phyloP scores from a whole-genome alignment of 805 yeast species.

The Lipomyces sp. region DNA sequence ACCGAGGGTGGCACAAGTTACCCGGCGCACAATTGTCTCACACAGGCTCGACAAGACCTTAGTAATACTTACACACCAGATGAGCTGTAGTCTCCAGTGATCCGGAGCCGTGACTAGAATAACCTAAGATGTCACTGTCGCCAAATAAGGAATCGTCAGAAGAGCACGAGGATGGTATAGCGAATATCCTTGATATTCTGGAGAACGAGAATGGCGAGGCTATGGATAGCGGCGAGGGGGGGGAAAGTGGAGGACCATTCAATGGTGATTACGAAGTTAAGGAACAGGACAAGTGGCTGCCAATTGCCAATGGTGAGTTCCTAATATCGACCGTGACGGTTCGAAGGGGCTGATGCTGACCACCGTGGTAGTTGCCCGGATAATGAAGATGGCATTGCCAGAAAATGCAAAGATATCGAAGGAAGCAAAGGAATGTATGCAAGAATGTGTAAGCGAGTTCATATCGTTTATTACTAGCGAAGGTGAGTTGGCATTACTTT shows the following conservation, averaged over 20 bases:
- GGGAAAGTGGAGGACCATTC: constrained; percentile 21
- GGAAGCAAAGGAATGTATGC: constrained; percentile 79
- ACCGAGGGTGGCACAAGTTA: too few relatives aligned
- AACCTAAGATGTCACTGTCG: constrained; percentile 23
- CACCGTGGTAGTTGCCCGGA: constrained; percentile 57
- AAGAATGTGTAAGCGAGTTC: constrained; percentile 71
- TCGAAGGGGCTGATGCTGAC: background rate
- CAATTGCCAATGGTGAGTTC: constrained; percentile 58
- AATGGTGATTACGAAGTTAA: constrained; percentile 55
- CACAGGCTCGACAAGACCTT: too few relatives aligned
- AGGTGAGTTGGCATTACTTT: constrained; percentile 31
- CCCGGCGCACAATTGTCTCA: too few relatives aligned
- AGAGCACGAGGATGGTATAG: constrained; percentile 26
- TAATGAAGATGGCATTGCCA: constrained; percentile 77
- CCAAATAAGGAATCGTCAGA: constrained; percentile 20
- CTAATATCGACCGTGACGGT: background rate
- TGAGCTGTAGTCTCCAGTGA: too few relatives aligned
- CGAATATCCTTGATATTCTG: constrained; percentile 30
- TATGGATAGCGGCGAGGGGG: constrained; percentile 21
- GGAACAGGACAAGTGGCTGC: constrained; percentile 66
- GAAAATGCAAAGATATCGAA: constrained; percentile 74
- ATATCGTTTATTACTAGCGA: constrained; percentile 71
- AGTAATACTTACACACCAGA: too few relatives aligned
- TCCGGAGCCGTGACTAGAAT: too few relatives aligned
- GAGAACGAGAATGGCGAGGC: constrained; percentile 21